Evolutionary conservation across 345 rosid genomes (phyloP).

Genomic region (Eucalyptus curtisii): DNA sequence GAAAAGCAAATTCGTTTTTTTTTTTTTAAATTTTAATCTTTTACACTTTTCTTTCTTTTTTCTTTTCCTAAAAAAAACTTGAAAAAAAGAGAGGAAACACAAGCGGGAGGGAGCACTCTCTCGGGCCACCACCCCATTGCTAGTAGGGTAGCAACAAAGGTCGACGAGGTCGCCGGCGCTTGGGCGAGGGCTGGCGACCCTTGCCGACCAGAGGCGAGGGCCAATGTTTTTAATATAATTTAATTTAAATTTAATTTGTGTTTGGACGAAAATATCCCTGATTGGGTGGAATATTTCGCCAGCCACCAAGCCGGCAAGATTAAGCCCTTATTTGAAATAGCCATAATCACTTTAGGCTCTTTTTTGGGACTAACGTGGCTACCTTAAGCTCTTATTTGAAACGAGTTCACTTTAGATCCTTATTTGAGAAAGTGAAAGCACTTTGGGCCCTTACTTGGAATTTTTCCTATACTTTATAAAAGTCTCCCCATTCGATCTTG

Average conservation of each 20-base stretch:
- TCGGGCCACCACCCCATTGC: too few species aligned
- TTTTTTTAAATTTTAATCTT: too few species aligned
- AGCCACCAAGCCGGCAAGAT: rapidly evolving
- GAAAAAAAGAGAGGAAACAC: too few species aligned
- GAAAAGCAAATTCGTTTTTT: too few species aligned
- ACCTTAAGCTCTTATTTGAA: rapidly evolving
- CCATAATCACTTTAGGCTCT: rapidly evolving
- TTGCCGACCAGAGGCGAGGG: rapidly evolving
- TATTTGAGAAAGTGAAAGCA: too few species aligned
- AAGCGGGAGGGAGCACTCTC: too few species aligned
- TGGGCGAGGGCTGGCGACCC: rapidly evolving
- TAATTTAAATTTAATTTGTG: rapidly evolving
- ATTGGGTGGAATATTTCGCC: too few species aligned
- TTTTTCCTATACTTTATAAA: too few species aligned
- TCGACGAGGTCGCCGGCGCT: rapidly evolving
- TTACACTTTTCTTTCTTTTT: too few species aligned
- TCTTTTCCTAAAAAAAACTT: too few species aligned
- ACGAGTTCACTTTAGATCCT: rapidly evolving
- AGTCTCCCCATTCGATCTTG: too few species aligned
- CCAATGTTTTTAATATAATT: rapidly evolving
- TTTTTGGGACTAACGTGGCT: rapidly evolving
- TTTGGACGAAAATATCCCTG: rapidly evolving
- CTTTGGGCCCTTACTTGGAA: rapidly evolving
- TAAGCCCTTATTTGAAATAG: too few species aligned
- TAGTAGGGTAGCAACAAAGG: rapidly evolving